Base-by-base conservation (phyloP, 192 early-diverging fungal species). In the Backusella parvicylindrica region DNA sequence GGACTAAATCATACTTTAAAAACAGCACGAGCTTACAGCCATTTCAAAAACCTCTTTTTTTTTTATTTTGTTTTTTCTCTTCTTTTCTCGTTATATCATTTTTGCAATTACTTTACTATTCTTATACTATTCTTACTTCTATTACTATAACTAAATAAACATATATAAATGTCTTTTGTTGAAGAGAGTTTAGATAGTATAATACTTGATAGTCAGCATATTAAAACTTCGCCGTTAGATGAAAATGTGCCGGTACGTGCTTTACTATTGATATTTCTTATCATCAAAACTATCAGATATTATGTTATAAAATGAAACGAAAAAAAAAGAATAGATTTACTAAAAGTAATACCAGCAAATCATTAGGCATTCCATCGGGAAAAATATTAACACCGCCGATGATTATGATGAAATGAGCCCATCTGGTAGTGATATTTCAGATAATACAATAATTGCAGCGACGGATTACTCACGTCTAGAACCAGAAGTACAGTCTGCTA, bases 331-430 rank as follows among this genome's bases (percentile, higher is more conserved):
- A 2, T 12, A 6, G 21, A 9, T n/a, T 28, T 26, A 60, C 53
- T 60, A 60, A 60, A 28, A 60, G 53, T 60, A 26, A 60, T 13
- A 60, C 53, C 53, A 60, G 53, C 53, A 60, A 60, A 60, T 60
- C 21, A 28, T 60, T 60, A 60, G 53, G 28, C 26, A 60, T 26
- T 23, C 21, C 0, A 60, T 60, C 21, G 23, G 23, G 23, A 26
- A 26, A 28, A 28, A 23, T 60, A 60, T 28, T 26, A 60, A 26
- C 53, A 60, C 21, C 21, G 53, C 53, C 9, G 4, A 56, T 56
- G n/a, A 12, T 12, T 60, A 13, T 60, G 53, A 60, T 26, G 50
- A 56, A 7, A 60, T 60, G 26, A 60, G 26, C 12, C 53, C 53
- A 12, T 60, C 53, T 60, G 53, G 53, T 3, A 60, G 53, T 13